Evolutionary conservation across 768 basidiomycete species (phyloP).

Genomic region (Gymnopilus junonius): DNA sequence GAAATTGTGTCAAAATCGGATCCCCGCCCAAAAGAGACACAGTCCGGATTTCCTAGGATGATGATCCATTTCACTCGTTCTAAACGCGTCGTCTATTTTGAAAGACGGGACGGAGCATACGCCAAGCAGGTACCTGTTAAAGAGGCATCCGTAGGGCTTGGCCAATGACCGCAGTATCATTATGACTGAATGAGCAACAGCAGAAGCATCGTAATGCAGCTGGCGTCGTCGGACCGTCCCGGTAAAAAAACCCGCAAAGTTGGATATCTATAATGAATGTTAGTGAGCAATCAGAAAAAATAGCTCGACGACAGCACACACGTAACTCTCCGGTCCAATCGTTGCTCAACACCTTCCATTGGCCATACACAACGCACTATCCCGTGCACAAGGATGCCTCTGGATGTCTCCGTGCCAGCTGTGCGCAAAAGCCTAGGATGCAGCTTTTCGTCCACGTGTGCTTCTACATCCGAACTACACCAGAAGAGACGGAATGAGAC

Average conservation of each 20-base stretch:
- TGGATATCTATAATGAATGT: background rate
- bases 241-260: background rate
- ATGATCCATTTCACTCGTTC: background rate
- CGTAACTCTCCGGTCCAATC: background rate
- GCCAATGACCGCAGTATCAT: background rate
- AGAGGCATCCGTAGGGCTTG: background rate
- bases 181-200: too few species aligned
- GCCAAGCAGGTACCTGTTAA: background rate
- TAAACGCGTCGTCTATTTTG: background rate
- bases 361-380: background rate
- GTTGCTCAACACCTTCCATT: background rate
- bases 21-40: background rate
- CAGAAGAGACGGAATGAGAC: too few species aligned
- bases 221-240: background rate
- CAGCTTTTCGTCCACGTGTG: background rate
- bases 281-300: background rate
- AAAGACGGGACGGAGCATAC: background rate
- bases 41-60: background rate
- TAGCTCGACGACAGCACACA: background rate
- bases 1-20: background rate
- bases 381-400: background rate
- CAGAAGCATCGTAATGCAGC: background rate
- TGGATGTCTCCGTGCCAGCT: too few species aligned
- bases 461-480: too few species aligned
- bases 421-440: background rate